These are phyloP conservation scores for Wallacemonas sp. DNA, from an alignment of 208 protist genomes.

Conservation along the genomic window DNA sequence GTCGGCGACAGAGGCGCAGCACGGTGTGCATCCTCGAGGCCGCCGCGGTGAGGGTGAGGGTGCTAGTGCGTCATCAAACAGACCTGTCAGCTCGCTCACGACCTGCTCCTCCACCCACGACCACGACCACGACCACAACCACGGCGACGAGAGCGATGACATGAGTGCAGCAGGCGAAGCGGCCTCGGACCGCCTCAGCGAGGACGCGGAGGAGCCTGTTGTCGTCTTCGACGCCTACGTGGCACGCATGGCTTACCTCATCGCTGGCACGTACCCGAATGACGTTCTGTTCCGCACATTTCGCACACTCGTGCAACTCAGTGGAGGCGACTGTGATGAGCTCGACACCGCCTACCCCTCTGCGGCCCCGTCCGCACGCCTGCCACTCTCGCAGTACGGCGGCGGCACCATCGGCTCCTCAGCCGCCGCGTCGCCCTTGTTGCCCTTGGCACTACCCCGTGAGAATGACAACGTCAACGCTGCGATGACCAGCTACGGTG, in stretches of 20 bases:
- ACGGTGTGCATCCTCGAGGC: no score
- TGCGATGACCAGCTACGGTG: no score
- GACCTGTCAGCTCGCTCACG: no score
- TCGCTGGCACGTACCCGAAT: conserved; percentile 67
- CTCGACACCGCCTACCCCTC: neutral
- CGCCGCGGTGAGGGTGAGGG: no score
- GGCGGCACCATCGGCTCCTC: neutral
- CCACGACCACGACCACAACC: no score
- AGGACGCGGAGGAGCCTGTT: conserved; percentile 18
- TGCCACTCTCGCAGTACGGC: neutral
- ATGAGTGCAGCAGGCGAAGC: no score
- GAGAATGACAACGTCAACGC: no score
- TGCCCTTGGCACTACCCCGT: neutral
- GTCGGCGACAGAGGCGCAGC: no score
- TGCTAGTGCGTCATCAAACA: no score
- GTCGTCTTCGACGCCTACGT: conserved; percentile 76
- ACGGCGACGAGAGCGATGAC: no score
- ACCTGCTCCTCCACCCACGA: no score
- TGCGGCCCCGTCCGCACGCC: neutral
- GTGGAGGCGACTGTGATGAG: neutral
- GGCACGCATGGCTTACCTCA: conserved; percentile 68
- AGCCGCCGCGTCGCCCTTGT: conserved; percentile 1
- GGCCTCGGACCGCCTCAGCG: no score
- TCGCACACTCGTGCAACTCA: conserved; percentile 12
- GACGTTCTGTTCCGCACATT: conserved; percentile 68